phyloP scores from a whole-genome alignment of 805 yeast species.

The Pichia nakasei region DNA sequence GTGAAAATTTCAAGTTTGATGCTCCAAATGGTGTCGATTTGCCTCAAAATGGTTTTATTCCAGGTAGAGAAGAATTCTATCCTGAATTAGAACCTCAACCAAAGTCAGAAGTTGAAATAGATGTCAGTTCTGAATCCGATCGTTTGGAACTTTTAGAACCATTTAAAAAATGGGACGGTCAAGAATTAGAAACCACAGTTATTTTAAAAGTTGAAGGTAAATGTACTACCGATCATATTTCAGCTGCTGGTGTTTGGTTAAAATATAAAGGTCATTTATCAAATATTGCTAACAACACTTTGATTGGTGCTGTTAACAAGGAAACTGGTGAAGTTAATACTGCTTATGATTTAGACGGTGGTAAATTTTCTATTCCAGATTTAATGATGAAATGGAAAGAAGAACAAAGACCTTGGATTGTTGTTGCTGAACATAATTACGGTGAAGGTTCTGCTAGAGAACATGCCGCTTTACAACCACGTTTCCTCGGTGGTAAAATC shows the following conservation, averaged over 20 bases:
- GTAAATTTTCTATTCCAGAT: conserved; percentile 78
- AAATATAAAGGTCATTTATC: conserved; percentile 97
- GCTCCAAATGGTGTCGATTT: conserved; percentile 89
- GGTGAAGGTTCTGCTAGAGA: conserved; percentile 99
- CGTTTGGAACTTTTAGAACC: conserved; percentile 89
- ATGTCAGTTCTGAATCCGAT: conserved; percentile 75
- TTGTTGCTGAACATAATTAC: conserved; percentile 94
- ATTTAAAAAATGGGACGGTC: conserved; percentile 76
- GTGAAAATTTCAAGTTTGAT: conserved; percentile 79
- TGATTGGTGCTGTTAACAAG: conserved; percentile 93
- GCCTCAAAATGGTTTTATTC: conserved; percentile 83
- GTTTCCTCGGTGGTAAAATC: conserved; percentile 86
- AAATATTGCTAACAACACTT: conserved; percentile 88
- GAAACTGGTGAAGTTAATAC: conserved; percentile 95
- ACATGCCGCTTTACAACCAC: conserved; percentile 94
- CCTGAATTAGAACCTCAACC: conserved; percentile 51
- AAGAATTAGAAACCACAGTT: conserved; percentile 70
- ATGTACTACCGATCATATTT: conserved; percentile 97
- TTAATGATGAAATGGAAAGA: conserved; percentile 93
- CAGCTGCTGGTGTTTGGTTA: conserved; percentile 98
- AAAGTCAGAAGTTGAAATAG: conserved; percentile 39
- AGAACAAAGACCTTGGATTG: conserved; percentile 81
- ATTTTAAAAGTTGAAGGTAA: conserved; percentile 91
- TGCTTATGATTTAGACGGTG: conserved; percentile 81
- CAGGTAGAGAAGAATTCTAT: conserved; percentile 59